These are phyloP conservation scores for Penicillium sp. DNA, from an alignment of 2,329 filamentous ascomycete species.

Conservation along the genomic window DNA sequence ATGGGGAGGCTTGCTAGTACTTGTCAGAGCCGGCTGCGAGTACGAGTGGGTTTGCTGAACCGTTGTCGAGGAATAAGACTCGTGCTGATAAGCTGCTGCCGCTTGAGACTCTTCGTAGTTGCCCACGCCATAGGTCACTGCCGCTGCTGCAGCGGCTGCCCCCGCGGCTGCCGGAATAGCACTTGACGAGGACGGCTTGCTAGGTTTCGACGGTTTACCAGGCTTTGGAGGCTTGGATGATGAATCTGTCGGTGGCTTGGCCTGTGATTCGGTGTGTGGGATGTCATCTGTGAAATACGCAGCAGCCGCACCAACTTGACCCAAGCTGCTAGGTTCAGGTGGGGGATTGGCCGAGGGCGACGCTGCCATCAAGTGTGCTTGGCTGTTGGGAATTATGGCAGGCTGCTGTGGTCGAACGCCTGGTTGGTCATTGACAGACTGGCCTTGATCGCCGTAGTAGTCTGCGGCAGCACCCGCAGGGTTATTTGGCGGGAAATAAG, in stretches of 20 bases:
- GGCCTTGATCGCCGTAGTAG: constrained; percentile 67
- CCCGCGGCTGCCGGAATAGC: constrained; percentile 39
- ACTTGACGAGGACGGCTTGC: constrained; percentile 40
- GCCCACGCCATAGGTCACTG: constrained; percentile 53
- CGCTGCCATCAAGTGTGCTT: constrained; percentile 63
- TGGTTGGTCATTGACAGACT: constrained; percentile 65
- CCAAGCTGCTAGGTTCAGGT: constrained; percentile 62
- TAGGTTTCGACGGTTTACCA: constrained; percentile 40
- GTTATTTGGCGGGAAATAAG: constrained; percentile 52
- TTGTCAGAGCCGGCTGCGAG: constrained; percentile 25
- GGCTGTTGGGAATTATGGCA: constrained; percentile 59
- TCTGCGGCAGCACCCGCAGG: constrained; percentile 63
- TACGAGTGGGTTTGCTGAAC: constrained; percentile 29
- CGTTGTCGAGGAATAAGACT: constrained; percentile 22
- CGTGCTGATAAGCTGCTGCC: constrained; percentile 19
- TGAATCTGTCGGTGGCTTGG: constrained; percentile 24
- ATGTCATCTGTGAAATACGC: constrained; percentile 57
- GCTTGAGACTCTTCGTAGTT: constrained; percentile 29
- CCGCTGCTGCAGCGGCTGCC: constrained; percentile 32
- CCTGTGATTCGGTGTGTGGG: constrained; percentile 28
- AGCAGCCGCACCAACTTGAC: constrained; percentile 57
- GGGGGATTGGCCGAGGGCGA: constrained; percentile 59
- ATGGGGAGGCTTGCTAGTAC: constrained; percentile 35
- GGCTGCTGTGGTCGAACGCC: constrained; percentile 62
- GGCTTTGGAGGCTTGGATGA: constrained; percentile 33